Evolutionary conservation across 306 rosid species (phyloP).

Genomic region (Hippophae tibetana): DNA sequence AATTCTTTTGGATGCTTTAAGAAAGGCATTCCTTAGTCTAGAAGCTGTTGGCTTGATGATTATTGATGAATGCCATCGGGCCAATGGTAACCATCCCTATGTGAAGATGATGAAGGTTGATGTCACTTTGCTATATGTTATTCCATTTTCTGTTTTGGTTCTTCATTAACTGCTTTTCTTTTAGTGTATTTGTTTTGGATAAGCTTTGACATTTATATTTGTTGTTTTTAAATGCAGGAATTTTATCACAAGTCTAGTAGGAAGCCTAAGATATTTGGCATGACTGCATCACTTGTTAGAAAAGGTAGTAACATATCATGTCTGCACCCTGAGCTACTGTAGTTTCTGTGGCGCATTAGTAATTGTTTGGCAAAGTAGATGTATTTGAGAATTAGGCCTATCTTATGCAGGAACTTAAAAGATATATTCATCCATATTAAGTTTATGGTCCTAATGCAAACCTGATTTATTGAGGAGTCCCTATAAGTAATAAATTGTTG

Average conservation of each 20-base stretch:
- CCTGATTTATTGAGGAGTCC: no score
- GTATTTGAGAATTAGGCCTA: no score
- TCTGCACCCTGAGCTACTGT: not conserved
- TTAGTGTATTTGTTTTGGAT: not conserved
- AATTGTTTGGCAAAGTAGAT: not conserved
- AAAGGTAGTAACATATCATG: conserved; percentile 38
- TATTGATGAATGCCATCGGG: conserved; percentile 81
- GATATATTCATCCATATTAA: no score
- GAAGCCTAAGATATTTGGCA: conserved; percentile 85
- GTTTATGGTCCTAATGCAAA: no score
- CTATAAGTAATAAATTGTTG: no score
- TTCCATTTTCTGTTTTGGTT: conserved; percentile 7
- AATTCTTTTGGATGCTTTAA: conserved; percentile 70
- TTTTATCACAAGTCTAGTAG: conserved; percentile 64
- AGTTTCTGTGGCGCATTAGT: not conserved
- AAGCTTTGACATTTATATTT: conserved; percentile 9
- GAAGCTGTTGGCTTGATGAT: conserved; percentile 59
- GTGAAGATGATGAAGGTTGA: conserved; percentile 78
- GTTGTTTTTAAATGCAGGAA: conserved; percentile 49
- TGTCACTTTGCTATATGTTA: conserved; percentile 9
- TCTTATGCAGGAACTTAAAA: no score
- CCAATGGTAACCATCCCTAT: conserved; percentile 83
- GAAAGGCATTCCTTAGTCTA: conserved; percentile 64
- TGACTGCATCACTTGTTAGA: conserved; percentile 79
- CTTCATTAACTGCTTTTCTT: conserved; percentile 15